A percentile compares a stretch with the other conserved stretches of the same genome.
Conservation (phyloP, 2,329 filamentous ascomycete species). For the Purpureocillium lavendulum region DNA sequence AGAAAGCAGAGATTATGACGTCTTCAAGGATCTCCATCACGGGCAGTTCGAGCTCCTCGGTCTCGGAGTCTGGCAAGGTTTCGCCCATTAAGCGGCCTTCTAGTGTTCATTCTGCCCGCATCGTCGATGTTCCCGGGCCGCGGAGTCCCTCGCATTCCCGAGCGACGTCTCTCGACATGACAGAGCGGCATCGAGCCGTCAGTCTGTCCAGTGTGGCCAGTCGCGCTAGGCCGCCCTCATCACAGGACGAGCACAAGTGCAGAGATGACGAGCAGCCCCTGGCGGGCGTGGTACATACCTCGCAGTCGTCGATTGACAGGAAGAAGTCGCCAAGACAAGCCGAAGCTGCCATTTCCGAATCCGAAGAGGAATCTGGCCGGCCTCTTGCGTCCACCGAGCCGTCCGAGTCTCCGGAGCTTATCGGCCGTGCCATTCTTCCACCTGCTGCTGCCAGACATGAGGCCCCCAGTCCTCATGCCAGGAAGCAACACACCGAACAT, state of each 20-base stretch:
- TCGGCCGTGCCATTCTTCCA: neutral
- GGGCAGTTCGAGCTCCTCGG: slow-evolving; percentile 39
- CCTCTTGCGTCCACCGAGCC: neutral
- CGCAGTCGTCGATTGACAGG: slow-evolving; percentile 18
- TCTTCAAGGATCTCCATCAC: slow-evolving; percentile 48
- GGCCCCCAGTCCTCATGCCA: neutral
- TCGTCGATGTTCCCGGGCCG: slow-evolving; percentile 47
- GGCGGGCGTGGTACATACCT: slow-evolving; percentile 4
- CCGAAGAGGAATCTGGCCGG: slow-evolving; percentile 24
- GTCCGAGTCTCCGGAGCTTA: neutral
- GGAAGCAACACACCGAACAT: neutral
- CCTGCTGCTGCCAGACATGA: neutral
- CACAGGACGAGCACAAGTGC: slow-evolving; percentile 28
- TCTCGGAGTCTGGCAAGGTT: slow-evolving; percentile 36
- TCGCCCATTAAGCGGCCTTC: slow-evolving; percentile 28
- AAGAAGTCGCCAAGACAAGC: slow-evolving; percentile 18
- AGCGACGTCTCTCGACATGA: slow-evolving; percentile 35
- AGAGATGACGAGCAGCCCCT: slow-evolving; percentile 9
- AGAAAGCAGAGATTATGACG: slow-evolving; percentile 51
- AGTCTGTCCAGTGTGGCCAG: slow-evolving; percentile 32
- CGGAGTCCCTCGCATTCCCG: slow-evolving; percentile 43
- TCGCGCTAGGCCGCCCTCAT: slow-evolving; percentile 23
- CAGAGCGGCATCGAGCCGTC: slow-evolving; percentile 31
- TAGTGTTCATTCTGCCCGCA: slow-evolving; percentile 47
- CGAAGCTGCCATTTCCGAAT: slow-evolving; percentile 33